Evolutionary conservation across 768 basidiomycete genomes (phyloP), one percentile per base, ranked within the genome.

Genomic region (Psilocybe cyanescens): DNA sequence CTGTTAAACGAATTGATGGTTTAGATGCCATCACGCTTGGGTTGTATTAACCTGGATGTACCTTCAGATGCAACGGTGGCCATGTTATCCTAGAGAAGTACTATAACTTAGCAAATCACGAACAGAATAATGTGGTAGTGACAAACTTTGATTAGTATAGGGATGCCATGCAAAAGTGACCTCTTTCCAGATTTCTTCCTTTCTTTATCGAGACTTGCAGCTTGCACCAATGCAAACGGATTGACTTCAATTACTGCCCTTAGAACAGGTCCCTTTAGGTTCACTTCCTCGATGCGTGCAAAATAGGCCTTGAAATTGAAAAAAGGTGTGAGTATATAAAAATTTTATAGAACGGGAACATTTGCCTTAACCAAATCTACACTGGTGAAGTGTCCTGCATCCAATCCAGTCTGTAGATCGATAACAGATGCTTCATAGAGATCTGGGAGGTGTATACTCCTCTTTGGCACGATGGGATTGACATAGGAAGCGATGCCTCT

Each of bases 211-310:
- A 86, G 71, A 0, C 70, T 75, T 1, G 80, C 83, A 9, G 88
- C 88, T 65, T 82, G 77, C 11, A 55, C 65, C 9, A 89, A 73
- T 3, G 87, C 86, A 7, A 76, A 78, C 0, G 83, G 78, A 50
- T 86, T 90, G 0, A 75, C 73, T 58, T 90, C 89, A 12, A 88
- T 72, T 3, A 90, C 79, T 1, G 87, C 87, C 8, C 80, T 83
- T 7, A 90, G 72, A 45, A 71, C 72, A 9, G 86, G 83, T 1
- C 87, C 87, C 59, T 84, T 75, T 12, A 82, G 65, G 65, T 90
- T 89, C 14, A 90, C 88, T 67, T 90, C 84, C 3, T 88, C 84
- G 24, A 89, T 89, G 2, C 89, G 79, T 11, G 83, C 82, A 64
- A 89, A 77, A 68, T 90, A 90, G 2, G 86, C 86, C 88, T 89